phyloP scores from a whole-genome alignment of 116 monocot genomes.

The Posidonia oceanica region DNA sequence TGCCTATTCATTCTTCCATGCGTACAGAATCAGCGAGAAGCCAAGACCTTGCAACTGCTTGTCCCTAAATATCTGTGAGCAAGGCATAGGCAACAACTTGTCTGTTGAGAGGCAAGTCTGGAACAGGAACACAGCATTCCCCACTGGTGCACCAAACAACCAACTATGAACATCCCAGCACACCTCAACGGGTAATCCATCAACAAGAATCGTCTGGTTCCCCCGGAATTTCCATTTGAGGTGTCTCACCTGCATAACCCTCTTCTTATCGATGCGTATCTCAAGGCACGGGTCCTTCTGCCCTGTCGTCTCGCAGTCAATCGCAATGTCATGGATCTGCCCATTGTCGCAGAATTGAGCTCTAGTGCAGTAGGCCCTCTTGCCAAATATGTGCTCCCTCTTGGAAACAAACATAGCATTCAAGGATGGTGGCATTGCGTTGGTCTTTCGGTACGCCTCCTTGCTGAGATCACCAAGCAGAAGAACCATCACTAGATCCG shows the following conservation, averaged over 20 bases:
- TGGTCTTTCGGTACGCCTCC: slow-evolving; percentile 28
- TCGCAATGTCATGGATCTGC: slow-evolving; percentile 31
- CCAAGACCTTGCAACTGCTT: slow-evolving; percentile 22
- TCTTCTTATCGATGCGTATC: slow-evolving; percentile 36
- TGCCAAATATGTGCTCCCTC: slow-evolving; percentile 31
- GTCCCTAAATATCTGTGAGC: slow-evolving; percentile 19
- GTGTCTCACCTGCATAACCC: slow-evolving; percentile 26
- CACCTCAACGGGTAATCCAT: slow-evolving; percentile 35
- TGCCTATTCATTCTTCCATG: slow-evolving; percentile 36
- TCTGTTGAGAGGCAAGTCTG: slow-evolving; percentile 19
- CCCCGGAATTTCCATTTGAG: slow-evolving; percentile 43
- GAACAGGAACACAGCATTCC: slow-evolving; percentile 38
- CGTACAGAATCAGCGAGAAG: slow-evolving; percentile 36
- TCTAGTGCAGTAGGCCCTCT: slow-evolving; percentile 27
- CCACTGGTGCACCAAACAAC: slow-evolving; percentile 23
- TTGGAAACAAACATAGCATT: slow-evolving; percentile 19
- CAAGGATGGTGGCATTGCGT: slow-evolving; percentile 4
- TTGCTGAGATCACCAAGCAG: slow-evolving; percentile 35
- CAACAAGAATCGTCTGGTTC: slow-evolving; percentile 35
- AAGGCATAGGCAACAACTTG: slow-evolving; percentile 14
- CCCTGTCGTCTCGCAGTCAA: slow-evolving; percentile 23
- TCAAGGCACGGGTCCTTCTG: slow-evolving; percentile 20
- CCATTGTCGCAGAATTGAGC: slow-evolving; percentile 34
- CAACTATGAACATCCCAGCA: slow-evolving; percentile 44
- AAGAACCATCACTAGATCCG: slow-evolving; percentile 27